phyloP scores from a whole-genome alignment of 2,329 filamentous ascomycete genomes.

The Trichoderma simmonsii region DNA sequence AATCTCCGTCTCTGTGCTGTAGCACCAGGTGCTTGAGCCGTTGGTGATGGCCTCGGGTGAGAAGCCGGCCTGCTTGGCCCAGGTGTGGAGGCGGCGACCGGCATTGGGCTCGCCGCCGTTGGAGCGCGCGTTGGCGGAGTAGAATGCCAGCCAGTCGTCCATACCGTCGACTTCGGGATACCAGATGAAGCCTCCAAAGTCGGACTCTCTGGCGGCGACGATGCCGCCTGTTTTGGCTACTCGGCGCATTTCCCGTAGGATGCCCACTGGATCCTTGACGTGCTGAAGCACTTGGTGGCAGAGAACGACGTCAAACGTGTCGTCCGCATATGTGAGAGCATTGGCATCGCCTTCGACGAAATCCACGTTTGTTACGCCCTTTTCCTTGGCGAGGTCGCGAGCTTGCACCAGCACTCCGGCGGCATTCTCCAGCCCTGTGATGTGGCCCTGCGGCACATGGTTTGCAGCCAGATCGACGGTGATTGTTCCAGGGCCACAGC shows the following conservation, averaged over 20 bases:
- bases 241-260: constrained; percentile 39
- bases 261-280: constrained; percentile 32
- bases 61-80: constrained; percentile 25
- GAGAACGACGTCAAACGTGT: constrained; percentile 40
- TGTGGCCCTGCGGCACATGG: constrained; percentile 35
- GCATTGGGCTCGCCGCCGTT: constrained; percentile 26
- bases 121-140: constrained; percentile 17
- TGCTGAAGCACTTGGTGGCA: constrained; percentile 41
- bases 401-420: constrained; percentile 33
- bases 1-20: constrained; percentile 22
- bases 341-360: constrained; percentile 31
- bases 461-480: constrained; percentile 37
- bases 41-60: constrained; percentile 13
- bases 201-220: constrained; percentile 32
- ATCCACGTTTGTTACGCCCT: constrained; percentile 33
- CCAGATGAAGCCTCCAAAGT: constrained; percentile 24
- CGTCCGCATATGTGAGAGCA: constrained; percentile 35
- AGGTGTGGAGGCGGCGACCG: constrained; percentile 24
- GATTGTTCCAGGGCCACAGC: constrained; percentile 49
- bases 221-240: constrained; percentile 41
- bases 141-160: constrained; percentile 22
- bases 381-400: constrained; percentile 26
- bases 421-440: constrained; percentile 40
- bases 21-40: constrained; percentile 26
- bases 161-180: constrained; percentile 25